These are phyloP conservation scores for Aspergillus fischeri DNA, from an alignment of 2,329 filamentous ascomycete genomes.

Conservation along the genomic window DNA sequence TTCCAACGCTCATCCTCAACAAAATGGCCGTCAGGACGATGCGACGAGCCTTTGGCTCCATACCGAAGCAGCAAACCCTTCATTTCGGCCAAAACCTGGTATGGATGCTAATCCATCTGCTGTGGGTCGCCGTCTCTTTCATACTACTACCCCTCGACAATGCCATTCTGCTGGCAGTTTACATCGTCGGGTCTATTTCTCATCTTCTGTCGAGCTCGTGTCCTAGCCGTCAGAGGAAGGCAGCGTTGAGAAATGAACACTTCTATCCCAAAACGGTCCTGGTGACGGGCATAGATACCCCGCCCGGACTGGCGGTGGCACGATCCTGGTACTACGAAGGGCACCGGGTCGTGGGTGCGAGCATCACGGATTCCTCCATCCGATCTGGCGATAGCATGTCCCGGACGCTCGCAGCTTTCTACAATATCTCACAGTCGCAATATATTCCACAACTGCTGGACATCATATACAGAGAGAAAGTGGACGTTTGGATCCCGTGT, in stretches of 20 bases:
- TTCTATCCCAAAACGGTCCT: conserved; percentile 56
- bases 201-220: conserved; percentile 17
- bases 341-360: conserved; percentile 68
- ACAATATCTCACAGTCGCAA: conserved; percentile 44
- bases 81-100: conserved; percentile 7
- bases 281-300: conserved; percentile 69
- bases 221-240: conserved; percentile 18
- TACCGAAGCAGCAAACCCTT: conserved; percentile 8
- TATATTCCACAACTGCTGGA: conserved; percentile 58
- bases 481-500: conserved; percentile 71
- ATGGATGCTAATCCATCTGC: conserved; percentile 20
- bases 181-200: conserved; percentile 26
- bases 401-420: conserved; percentile 52
- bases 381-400: conserved; percentile 58
- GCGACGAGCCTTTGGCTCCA: conserved; percentile 11
- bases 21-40: conserved; percentile 20
- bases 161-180: conserved; percentile 39
- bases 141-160: conserved; percentile 48
- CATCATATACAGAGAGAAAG: conserved; percentile 56
- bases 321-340: conserved; percentile 61
- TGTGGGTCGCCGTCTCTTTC: conserved; percentile 24
- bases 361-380: conserved; percentile 51
- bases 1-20: not conserved
- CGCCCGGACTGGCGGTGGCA: conserved; percentile 64
- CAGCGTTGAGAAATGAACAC: conserved; percentile 25